A percentile compares a stretch with the other conserved stretches of the same genome.
Conservation (phyloP, 208 protist genomes). For the Leishmania arabica region DNA sequence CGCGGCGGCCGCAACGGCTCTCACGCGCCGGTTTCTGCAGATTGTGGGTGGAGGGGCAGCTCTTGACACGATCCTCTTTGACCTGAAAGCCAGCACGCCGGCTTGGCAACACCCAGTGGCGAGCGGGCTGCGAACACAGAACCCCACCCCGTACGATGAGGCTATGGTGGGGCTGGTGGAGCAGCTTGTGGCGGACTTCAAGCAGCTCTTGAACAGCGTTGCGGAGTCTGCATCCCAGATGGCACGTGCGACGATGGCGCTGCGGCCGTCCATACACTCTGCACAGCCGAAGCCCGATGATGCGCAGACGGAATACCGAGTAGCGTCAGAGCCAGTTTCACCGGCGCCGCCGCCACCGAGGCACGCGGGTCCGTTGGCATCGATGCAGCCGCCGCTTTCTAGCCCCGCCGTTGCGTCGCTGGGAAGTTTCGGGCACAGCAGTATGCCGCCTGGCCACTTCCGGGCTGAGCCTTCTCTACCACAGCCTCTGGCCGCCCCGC, state of each 20-base stretch:
- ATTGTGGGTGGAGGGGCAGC: conserved; percentile 51
- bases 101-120: conserved; percentile 61
- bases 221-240: background rate
- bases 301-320: background rate
- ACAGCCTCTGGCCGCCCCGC: background rate
- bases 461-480: background rate
- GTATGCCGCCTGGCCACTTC: background rate
- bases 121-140: conserved; percentile 44
- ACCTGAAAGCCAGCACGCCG: conserved; percentile 59
- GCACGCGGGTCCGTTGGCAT: background rate
- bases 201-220: conserved; percentile 16
- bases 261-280: background rate
- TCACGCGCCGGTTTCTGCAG: conserved; percentile 56
- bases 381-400: background rate
- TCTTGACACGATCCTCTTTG: conserved; percentile 78
- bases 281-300: background rate
- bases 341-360: too few relatives aligned
- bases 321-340: background rate
- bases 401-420: background rate
- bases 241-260: background rate
- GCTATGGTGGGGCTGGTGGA: conserved; percentile 32
- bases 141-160: conserved; percentile 60
- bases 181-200: conserved; percentile 38
- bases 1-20: conserved; percentile 9
- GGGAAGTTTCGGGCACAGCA: background rate